Evolutionary conservation across 345 rosid species (phyloP), one percentile per base, ranked within the genome.

Genomic region (Hibiscus syriacus): DNA sequence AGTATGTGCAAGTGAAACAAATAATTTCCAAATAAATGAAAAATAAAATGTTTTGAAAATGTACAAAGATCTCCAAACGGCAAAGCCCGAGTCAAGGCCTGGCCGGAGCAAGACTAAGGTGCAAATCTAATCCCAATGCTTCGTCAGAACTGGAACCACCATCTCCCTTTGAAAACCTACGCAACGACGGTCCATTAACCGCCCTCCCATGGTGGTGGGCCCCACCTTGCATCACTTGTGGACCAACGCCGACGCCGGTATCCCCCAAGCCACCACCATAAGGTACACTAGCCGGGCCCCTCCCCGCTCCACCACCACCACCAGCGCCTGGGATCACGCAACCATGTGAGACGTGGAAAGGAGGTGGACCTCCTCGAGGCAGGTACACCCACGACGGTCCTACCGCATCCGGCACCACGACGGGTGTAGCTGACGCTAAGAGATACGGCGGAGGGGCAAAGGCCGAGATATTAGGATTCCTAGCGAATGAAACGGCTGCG

Each of bases 61-160:
- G 81, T 87, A 87, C 89, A 78, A 74, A 13, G 53, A 71, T 66
- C 29, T 29, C 32, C 25, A 30, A 27, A 6, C 14, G 17, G 14
- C 2, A 38, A 30, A 49, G 65, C 10, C 54, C 58, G 32, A 19
- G 30, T 86, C 85, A 90, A 2, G 80, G 87, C 45, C 88, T 89
- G 45, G 97, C 86, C 3, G 98, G 98, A 43, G 97, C 90, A 56
- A 93, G 91, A 74, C 98, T 85, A 9, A 93, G 97, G 78, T 93
- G 98, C 80, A 93, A 83, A 76, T 90, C 94, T 70, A 93, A 79
- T 62, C 94, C 96, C 78, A 88, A 69, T 19, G 77, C 60, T 36
- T 92, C 96, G 43, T 90, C 97, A n/a, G 84, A 86, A 49, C 73
- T 80, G 16, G 97, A 83, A 59, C 90, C 97, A 19, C 84, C 83